Base-by-base conservation (phyloP, 2,329 filamentous ascomycete species). In the Apiospora koreana region DNA sequence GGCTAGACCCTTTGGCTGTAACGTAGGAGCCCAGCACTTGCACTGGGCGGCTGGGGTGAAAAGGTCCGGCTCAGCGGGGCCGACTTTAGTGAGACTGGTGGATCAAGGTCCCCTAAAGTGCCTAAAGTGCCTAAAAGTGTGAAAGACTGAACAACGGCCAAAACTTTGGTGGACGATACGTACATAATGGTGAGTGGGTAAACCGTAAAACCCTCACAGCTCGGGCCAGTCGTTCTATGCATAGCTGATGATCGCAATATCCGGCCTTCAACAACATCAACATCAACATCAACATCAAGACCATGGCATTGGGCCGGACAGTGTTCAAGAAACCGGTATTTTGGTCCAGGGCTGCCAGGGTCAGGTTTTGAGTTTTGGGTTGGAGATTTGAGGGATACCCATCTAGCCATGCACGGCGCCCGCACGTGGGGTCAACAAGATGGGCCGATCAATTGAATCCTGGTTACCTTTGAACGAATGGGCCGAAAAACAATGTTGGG, bases 31-130 rank as follows among this genome's bases (percentile, higher is more conserved):
- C 48, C 48, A 31, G 48, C 50, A 58, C 7, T 58, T 58, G 28
- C 16, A 10, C 2, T n/a, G 7, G 50, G 28, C 14, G 14, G 3
- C 50, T 58, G 50, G 50, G 50, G 54, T 23, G 31, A 62, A 62
- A 62, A 38, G 54, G 54, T 62, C 54, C 54, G 54, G 54, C 31
- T 62, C 9, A 62, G 54, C 9, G 54, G 54, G 54, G 54, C 54
- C 54, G 28, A 58, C 16, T 9, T 31, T 62, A 62, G 54, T n/a
- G 54, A 62, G 31, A n/a, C 50, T 21, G 16, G 25, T 31, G 50
- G 45, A n/a, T 23, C n/a, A 48, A 48, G 45, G 45, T 23, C 45
- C 45, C 45, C n/a, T 48, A 23, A 23, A 25, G 16, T n/a, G n/a
- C n/a, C n/a, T n/a, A n/a, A n/a, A n/a, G n/a, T n/a, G n/a, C n/a